phyloP scores from a whole-genome alignment of 371 early-diverging fungal genomes.

The Syncephalis fuscata region DNA sequence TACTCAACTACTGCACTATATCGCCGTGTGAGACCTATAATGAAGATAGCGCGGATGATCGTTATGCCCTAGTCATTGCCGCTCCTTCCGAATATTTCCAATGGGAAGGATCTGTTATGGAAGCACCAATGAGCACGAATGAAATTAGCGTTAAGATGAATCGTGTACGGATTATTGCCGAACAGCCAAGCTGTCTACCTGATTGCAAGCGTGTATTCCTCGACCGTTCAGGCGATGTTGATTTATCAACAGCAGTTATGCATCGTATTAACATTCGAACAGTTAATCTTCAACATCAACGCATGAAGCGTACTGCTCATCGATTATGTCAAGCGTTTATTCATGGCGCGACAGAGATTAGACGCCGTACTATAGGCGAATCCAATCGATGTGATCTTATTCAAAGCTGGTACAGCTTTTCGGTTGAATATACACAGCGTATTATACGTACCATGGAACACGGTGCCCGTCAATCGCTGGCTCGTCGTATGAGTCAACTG shows the following conservation, averaged over 20 bases:
- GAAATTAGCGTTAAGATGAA: constrained; percentile 17
- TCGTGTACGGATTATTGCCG: constrained; percentile 51
- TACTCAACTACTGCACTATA: constrained; percentile 13
- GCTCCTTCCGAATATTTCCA: constrained; percentile 2
- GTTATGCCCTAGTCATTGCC: neutral
- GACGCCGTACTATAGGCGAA: constrained; percentile 3
- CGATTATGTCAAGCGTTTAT: no score
- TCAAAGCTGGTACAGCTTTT: constrained; percentile 74
- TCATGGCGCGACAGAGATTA: no score
- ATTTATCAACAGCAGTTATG: no score
- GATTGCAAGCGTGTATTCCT: constrained; percentile 18
- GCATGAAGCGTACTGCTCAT: no score
- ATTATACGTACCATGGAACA: constrained; percentile 47
- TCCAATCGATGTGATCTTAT: constrained; percentile 40
- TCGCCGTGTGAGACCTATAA: neutral
- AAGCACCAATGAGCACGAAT: neutral
- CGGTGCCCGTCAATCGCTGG: constrained; percentile 25
- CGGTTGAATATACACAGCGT: constrained; percentile 55
- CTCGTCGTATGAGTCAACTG: constrained; percentile 41
- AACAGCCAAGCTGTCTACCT: constrained; percentile 21
- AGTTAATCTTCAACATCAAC: no score
- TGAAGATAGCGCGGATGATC: neutral
- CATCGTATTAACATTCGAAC: no score
- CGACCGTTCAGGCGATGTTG: no score
- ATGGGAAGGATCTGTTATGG: constrained; percentile 5